Evolutionary conservation across 106 monocot genomes (phyloP), one percentile per base, ranked within the genome.

Genomic region (Xerophyta viscosa): DNA sequence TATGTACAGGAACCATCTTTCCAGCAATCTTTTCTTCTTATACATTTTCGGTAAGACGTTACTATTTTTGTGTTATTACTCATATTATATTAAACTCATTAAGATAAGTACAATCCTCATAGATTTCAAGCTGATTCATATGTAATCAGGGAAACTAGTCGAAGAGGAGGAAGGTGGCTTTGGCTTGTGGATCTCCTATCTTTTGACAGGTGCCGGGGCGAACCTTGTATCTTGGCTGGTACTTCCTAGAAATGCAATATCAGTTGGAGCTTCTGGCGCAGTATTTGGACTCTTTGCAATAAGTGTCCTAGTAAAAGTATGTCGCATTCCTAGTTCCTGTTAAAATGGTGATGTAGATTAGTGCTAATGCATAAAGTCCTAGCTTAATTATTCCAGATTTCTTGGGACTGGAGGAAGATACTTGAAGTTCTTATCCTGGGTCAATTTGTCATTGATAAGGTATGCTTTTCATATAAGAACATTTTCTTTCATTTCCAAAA

Each of bases 391-490:
- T 46, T 57, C 59, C 79, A 98, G 98, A 73, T 98, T 64, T 90
- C 86, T 0, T 98, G 85, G 86, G 89, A 98, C 65, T 98, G 98
- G 98, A 90, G 90, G 66, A 98, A 98, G 71, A 98, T 98, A 23
- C 78, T 98, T 48, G 98, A 98, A 47, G 98, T 98, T 55, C 66
- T 98, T 77, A 86, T 98, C 68, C 70, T 98, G 20, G 98, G 98
- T 33, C 98, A 90, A 57, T 98, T 98, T 72, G 98, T 98, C 57
- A 72, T 98, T 56, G 90, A 98, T 51, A 90, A 80, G 86, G 98
- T 72, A 68, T 46, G 36, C 31, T 24, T 29, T 28, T 8, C 3
- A 3, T 26, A 27, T 51, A 24, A 51, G 15, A 36, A 36, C 11
- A 6, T 5, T 11, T 36, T 5, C 33, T 5, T 36, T 11, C 33